Conservation (phyloP, 1,139 yeast genomes). For the Candida smagusa region DNA sequence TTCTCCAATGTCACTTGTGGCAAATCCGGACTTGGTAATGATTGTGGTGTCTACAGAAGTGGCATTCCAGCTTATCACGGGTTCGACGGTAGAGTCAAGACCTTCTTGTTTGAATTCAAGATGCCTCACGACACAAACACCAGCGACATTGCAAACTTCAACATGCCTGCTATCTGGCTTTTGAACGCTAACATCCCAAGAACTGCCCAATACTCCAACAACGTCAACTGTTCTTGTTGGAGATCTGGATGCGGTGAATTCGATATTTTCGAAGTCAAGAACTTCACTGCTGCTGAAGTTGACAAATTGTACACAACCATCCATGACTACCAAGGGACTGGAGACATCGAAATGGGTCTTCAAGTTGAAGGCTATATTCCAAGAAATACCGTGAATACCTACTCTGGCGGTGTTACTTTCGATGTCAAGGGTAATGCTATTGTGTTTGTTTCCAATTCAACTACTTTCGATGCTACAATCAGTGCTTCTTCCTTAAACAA, state of each 20-base stretch:
- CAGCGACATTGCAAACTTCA: constrained; percentile 49
- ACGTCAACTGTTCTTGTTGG: constrained; percentile 91
- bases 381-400: constrained; percentile 47
- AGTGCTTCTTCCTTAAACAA: constrained; percentile 28
- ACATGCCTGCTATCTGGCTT: constrained; percentile 97
- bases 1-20: constrained; percentile 68
- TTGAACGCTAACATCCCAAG: constrained; percentile 93
- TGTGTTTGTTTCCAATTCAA: constrained; percentile 59
- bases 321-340: constrained; percentile 73
- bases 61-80: constrained; percentile 94
- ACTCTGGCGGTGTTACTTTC: constrained; percentile 71
- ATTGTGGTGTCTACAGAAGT: constrained; percentile 84
- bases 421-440: constrained; percentile 56
- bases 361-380: constrained; percentile 54
- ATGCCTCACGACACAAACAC: constrained; percentile 72
- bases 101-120: constrained; percentile 83
- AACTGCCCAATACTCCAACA: constrained; percentile 73
- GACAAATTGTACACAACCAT: constrained; percentile 59
- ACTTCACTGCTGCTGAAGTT: constrained; percentile 42
- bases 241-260: constrained; percentile 94
- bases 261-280: constrained; percentile 76
- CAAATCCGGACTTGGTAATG: constrained; percentile 42
- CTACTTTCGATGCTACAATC: constrained; percentile 43
- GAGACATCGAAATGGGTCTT: constrained; percentile 55
- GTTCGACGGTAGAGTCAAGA: constrained; percentile 71